Evolutionary conservation across 768 basidiomycete genomes (phyloP), one percentile per base, ranked within the genome.

Genomic region (Candolleomyces efflorescens): DNA sequence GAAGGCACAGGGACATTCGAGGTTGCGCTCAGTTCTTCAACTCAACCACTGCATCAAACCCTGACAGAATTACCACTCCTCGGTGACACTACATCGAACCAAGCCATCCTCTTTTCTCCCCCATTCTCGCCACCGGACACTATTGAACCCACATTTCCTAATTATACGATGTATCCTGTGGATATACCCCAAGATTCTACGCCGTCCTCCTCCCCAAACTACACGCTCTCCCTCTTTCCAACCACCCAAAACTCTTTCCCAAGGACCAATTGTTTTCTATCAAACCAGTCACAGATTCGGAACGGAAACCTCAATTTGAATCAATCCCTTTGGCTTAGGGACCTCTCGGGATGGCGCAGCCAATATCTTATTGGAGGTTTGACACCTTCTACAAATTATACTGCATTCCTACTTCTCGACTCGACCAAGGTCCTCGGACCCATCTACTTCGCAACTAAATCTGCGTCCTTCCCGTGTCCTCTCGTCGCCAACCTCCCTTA

Each of bases 381-480:
- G 17, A 70, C 73, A 1, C 76, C 86, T 5, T 73, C 74, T 10
- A 90, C 87, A 32, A 94, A 94, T 64, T 94, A 94, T 64, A 92
- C 91, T 0, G 84, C 80, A 0, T 93, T 84, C 64, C 79, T 85
- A 13, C 63, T 90, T 2, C 75, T 83, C 60, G 77, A 82, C 58
- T 73, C 70, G 7, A 75, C 79, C 47, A 79, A 81, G 63, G 78
- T 91, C 49, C 83, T 79, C 56, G 84, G 82, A 2, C 90, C 90
- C 0, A 80, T 88, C 1, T 87, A 80, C 63, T 87, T 93, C 58
- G 67, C 74, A 7, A 94, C 92, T 2, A 94, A 94, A 73, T 86
- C 87, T 17, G 90, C 82, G 3, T 74, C 80, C 1, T 91, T 92
- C 66, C 65, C 78, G 3, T 94, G 90, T 66, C 82, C 83, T 1